phyloP scores from a whole-genome alignment of 768 basidiomycete genomes.

The Lactifluus subvellereus region DNA sequence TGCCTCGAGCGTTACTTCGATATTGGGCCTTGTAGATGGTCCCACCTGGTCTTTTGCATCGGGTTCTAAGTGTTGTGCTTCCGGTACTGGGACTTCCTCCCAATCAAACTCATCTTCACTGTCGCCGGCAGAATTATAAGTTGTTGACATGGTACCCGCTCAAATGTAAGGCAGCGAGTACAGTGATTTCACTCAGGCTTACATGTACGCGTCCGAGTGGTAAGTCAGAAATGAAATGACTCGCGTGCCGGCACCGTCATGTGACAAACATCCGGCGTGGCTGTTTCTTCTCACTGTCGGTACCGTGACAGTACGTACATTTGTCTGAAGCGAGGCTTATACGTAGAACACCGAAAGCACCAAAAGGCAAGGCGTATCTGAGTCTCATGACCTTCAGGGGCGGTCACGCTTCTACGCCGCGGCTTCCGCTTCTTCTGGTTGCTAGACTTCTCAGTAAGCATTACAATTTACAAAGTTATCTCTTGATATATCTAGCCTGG shows the following conservation, averaged over 20 bases:
- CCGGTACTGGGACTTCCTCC: slow-evolving; percentile 23
- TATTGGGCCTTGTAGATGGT: slow-evolving; percentile 35
- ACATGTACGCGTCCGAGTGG: neutral
- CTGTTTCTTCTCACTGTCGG: too few species aligned
- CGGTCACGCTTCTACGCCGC: too few species aligned
- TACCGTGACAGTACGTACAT: too few species aligned
- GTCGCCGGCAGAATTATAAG: neutral
- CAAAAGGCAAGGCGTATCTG: too few species aligned
- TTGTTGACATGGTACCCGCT: slow-evolving; percentile 11
- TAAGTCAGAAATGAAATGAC: neutral
- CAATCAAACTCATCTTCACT: slow-evolving; percentile 24
- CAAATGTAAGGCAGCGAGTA: slow-evolving; percentile 1
- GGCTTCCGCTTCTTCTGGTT: too few species aligned
- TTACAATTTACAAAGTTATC: too few species aligned
- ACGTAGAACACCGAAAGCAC: too few species aligned
- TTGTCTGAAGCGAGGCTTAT: too few species aligned
- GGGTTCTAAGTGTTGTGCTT: neutral
- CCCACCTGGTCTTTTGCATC: slow-evolving; percentile 22
- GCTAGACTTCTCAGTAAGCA: too few species aligned
- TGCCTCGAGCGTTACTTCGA: slow-evolving; percentile 69
- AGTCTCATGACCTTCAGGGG: too few species aligned
- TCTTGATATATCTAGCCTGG: too few species aligned
- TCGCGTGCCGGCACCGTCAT: neutral
- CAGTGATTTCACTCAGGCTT: neutral
- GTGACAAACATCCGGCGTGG: neutral